Percentiles rank a stretch among this genome's conserved stretches.
Evolutionary conservation across 1,284 basidiomycete genomes (phyloP).

Genomic region (Ganoderma sinense): DNA sequence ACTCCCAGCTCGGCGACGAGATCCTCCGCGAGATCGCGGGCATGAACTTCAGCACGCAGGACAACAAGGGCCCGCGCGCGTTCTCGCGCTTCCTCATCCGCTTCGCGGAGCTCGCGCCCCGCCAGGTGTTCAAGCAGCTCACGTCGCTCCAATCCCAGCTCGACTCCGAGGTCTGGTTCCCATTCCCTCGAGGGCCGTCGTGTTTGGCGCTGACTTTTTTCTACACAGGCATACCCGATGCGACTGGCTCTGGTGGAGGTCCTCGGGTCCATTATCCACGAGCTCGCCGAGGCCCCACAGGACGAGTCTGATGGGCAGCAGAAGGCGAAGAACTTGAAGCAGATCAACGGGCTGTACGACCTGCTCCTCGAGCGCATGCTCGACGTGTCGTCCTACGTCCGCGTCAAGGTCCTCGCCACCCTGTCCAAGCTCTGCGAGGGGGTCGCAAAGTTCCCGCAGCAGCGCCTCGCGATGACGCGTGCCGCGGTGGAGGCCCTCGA

Average conservation of each 20-base stretch:
- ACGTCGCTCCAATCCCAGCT: conserved; percentile 85
- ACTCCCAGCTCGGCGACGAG: conserved; percentile 90
- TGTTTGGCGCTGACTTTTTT: background rate
- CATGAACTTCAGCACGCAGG: conserved; percentile 82
- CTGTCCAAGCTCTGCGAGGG: conserved; percentile 79
- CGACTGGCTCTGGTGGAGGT: conserved; percentile 92
- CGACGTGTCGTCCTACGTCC: conserved; percentile 92
- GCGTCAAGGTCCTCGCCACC: conserved; percentile 86
- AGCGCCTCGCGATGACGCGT: conserved; percentile 80
- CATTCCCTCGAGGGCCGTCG: conserved; percentile 5
- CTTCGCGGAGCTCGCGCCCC: conserved; percentile 85
- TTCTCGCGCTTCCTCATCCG: conserved; percentile 89
- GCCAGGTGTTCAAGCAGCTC: conserved; percentile 92
- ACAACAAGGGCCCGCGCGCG: conserved; percentile 88
- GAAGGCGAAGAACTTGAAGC: conserved; percentile 75
- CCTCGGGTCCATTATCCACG: conserved; percentile 82
- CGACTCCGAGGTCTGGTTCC: conserved; percentile 83
- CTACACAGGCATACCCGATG: conserved; percentile 89
- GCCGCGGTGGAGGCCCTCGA: conserved; percentile 84
- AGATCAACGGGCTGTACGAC: conserved; percentile 86
- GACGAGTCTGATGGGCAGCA: conserved; percentile 61
- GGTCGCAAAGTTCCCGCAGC: conserved; percentile 86
- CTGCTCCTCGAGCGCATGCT: conserved; percentile 88
- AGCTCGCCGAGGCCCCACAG: conserved; percentile 66
- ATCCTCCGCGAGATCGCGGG: conserved; percentile 86